phyloP scores from a whole-genome alignment of 2,329 filamentous ascomycete species.

The Fusarium lateritium region DNA sequence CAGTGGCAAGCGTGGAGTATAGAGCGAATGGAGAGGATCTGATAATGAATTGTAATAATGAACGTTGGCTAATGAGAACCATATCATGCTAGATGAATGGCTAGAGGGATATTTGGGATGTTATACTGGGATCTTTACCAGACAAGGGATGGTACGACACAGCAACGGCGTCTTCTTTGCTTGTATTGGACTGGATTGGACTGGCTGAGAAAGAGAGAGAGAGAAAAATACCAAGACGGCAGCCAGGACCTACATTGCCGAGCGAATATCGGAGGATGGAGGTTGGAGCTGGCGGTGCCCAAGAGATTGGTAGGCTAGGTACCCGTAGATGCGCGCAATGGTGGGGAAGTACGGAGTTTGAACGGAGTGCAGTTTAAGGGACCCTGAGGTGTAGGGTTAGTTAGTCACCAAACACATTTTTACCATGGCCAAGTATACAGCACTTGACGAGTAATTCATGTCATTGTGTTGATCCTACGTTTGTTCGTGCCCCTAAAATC shows the following conservation, averaged over 20 bases:
- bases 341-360: slow-evolving; percentile 30
- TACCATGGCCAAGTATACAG: background rate
- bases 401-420: background rate
- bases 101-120: slow-evolving; percentile 11
- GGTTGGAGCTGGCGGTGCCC: slow-evolving; percentile 5
- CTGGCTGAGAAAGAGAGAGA: background rate
- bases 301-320: slow-evolving; percentile 31
- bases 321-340: slow-evolving; percentile 28
- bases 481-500: background rate
- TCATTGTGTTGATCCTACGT: background rate
- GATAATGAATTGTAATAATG: slow-evolving; percentile 43
- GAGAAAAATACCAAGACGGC: slow-evolving; percentile 3
- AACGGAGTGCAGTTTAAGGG: slow-evolving; percentile 20
- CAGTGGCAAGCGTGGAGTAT: slow-evolving; percentile 39
- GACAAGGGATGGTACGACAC: slow-evolving; percentile 27
- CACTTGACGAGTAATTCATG: too few relatives aligned
- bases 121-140: slow-evolving; percentile 33
- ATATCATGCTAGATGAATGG: slow-evolving; percentile 37
- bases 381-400: slow-evolving; percentile 24
- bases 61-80: slow-evolving; percentile 45
- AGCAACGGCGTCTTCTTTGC: background rate
- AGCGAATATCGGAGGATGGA: slow-evolving; percentile 41
- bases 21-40: slow-evolving; percentile 43
- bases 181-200: too few relatives aligned
- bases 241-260: slow-evolving; percentile 35